phyloP scores from a whole-genome alignment of 192 early-diverging fungal species.

The Lunasporangiospora selenospora region DNA sequence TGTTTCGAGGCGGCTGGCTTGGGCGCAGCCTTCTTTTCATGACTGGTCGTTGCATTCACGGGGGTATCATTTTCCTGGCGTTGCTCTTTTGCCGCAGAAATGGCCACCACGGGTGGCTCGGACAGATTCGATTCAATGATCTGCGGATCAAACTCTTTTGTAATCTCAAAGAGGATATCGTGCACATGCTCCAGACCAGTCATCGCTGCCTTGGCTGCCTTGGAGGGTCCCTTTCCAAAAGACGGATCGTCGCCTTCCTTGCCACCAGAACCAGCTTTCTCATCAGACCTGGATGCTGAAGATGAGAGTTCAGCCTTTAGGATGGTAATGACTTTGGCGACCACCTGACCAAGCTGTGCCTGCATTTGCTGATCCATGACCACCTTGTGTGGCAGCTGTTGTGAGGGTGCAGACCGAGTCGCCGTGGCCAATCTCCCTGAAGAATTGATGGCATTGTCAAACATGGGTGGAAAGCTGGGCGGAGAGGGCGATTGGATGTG shows the following conservation, averaged over 20 bases:
- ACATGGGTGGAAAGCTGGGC: slow-evolving; percentile 31
- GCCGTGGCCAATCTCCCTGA: slow-evolving; percentile 5
- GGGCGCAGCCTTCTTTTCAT: too few relatives aligned
- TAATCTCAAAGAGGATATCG: slow-evolving; percentile 55
- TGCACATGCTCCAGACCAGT: slow-evolving; percentile 61
- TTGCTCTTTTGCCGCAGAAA: not conserved
- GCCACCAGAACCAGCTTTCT: not conserved
- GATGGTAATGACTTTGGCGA: slow-evolving; percentile 42
- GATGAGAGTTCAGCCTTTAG: slow-evolving; percentile 55
- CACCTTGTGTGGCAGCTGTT: slow-evolving; percentile 9
- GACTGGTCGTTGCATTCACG: not conserved
- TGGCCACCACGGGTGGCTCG: not conserved
- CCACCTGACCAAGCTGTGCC: slow-evolving; percentile 47
- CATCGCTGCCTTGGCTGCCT: slow-evolving; percentile 51
- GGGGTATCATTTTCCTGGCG: not conserved
- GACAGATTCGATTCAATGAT: slow-evolving; percentile 36
- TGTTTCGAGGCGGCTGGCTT: not conserved
- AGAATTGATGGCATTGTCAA: slow-evolving; percentile 28
- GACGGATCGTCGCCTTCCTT: slow-evolving; percentile 10
- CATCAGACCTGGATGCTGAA: slow-evolving; percentile 4
- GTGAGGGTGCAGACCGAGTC: slow-evolving; percentile 12
- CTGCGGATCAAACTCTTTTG: slow-evolving; percentile 50
- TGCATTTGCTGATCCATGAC: slow-evolving; percentile 41
- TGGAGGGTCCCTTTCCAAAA: slow-evolving; percentile 6
- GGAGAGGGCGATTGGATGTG: not conserved